Percentiles rank a stretch among this genome's conserved stretches.
These are phyloP conservation scores for Graphilbum sp. DNA, from an alignment of 2,329 filamentous ascomycete genomes.

Conservation along the genomic window DNA sequence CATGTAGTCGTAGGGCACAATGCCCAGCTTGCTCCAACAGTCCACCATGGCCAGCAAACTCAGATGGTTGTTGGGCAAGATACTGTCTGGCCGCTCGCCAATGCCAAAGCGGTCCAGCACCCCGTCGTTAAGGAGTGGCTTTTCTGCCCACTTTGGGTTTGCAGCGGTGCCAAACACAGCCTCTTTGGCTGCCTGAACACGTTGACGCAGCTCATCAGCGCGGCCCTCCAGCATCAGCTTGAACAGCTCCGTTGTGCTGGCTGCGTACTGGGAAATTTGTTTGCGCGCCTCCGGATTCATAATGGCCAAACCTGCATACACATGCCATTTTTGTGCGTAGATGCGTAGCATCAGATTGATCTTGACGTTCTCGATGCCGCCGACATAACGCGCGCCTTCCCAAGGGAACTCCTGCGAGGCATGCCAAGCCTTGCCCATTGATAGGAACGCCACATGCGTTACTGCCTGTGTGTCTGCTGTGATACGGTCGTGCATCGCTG, in stretches of 20 bases:
- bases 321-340: slow-evolving; percentile 98
- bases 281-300: slow-evolving; percentile 82
- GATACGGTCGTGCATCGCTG: slow-evolving; percentile 83
- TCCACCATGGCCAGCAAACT: slow-evolving; percentile 93
- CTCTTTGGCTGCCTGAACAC: slow-evolving; percentile 49
- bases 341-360: slow-evolving; percentile 96
- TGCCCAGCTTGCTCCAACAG: slow-evolving; percentile 88
- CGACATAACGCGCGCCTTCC: slow-evolving; percentile 90
- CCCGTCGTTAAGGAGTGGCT: slow-evolving; percentile 62
- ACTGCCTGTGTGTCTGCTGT: slow-evolving; percentile 97
- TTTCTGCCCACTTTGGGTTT: slow-evolving; percentile 38
- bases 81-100: slow-evolving; percentile 36
- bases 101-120: slow-evolving; percentile 82
- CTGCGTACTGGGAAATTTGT: slow-evolving; percentile 89
- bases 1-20: slow-evolving; percentile 98
- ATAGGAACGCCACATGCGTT: slow-evolving; percentile 90
- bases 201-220: slow-evolving; percentile 50
- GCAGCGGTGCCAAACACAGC: slow-evolving; percentile 64
- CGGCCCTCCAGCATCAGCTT: slow-evolving; percentile 92
- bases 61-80: slow-evolving; percentile 78
- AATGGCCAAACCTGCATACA: slow-evolving; percentile 93
- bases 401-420: slow-evolving; percentile 92
- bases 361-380: slow-evolving; percentile 97
- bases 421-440: slow-evolving; percentile 96
- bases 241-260: slow-evolving; percentile 83